These are phyloP conservation scores for Lichenothelia convexa DNA, from an alignment of 495 filamentous ascomycete species.

Conservation along the genomic window DNA sequence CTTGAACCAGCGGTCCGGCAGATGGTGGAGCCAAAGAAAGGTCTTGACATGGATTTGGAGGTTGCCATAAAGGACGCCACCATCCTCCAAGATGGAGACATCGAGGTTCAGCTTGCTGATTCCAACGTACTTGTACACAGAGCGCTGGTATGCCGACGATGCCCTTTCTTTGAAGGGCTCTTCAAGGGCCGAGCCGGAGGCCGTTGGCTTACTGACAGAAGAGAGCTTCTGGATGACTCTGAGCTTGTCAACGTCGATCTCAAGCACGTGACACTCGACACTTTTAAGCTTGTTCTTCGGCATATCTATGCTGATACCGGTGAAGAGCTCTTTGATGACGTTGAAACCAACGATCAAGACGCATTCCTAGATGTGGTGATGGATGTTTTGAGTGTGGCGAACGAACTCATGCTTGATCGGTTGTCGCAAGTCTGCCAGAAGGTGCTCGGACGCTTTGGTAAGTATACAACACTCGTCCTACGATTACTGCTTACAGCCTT, in stretches of 20 bases:
- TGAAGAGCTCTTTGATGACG: slow-evolving; percentile 60
- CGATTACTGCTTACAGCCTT: no score
- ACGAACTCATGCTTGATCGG: slow-evolving; percentile 89
- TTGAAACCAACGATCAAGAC: slow-evolving; percentile 51
- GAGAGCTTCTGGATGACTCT: slow-evolving; percentile 28
- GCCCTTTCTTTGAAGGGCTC: slow-evolving; percentile 80
- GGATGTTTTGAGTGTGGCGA: slow-evolving; percentile 75
- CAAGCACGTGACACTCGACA: slow-evolving; percentile 50
- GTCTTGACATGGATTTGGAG: slow-evolving; percentile 48
- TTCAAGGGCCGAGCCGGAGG: slow-evolving; percentile 74
- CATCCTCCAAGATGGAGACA: slow-evolving; percentile 61
- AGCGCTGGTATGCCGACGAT: slow-evolving; percentile 59
- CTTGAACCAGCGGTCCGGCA: slow-evolving; percentile 60
- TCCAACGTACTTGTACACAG: slow-evolving; percentile 53
- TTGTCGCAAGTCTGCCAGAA: slow-evolving; percentile 80
- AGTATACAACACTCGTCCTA: slow-evolving; percentile 6
- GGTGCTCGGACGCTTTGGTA: slow-evolving; percentile 67
- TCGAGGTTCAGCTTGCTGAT: slow-evolving; percentile 57
- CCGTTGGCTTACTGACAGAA: slow-evolving; percentile 58
- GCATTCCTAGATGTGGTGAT: slow-evolving; percentile 76
- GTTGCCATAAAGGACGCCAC: slow-evolving; percentile 41
- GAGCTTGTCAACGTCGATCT: slow-evolving; percentile 52
- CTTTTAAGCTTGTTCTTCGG: slow-evolving; percentile 63
- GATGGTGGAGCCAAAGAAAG: slow-evolving; percentile 43
- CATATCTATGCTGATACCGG: slow-evolving; percentile 75